Evolutionary conservation across 2,329 filamentous ascomycete genomes (phyloP), one percentile per base, ranked within the genome.

Genomic region (Fusarium devonianum): DNA sequence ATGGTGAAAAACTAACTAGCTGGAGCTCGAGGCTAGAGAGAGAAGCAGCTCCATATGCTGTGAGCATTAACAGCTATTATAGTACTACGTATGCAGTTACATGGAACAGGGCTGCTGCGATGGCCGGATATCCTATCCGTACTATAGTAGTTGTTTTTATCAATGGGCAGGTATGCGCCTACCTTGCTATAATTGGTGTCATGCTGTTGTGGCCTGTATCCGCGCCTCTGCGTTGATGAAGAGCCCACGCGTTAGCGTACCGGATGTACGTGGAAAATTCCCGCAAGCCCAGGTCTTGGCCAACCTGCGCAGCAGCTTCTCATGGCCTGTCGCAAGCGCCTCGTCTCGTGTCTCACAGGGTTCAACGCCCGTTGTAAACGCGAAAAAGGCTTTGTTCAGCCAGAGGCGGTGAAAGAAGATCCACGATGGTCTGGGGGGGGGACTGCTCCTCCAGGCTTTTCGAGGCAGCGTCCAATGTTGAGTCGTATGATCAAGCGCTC

Each of bases 401-500:
- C 29, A 22, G 36, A 58, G 49, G 56, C 56, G 56, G 56, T 59
- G 56, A 59, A 35, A 18, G 39, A 35, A 23, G 33, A 38, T 26
- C 26, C 26, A 35, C 35, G 18, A 44, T 33, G 29, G 17, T 34
- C 29, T 25, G 23, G 30, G 39, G 26, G 40, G 33, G 30, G 34
- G 34, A 36, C 18, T 37, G 21, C 19, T 38, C 22, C 21, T 49
- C 30, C 30, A 37, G 30, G 21, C 30, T 16, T 35, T 40, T 4
- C 30, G 34, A 47, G 29, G 36, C 30, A 41, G 22, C 28, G 16
- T 40, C 28, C 18, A 47, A 28, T n/a, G 55, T 56, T 48, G 50
- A 38, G 60, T 59, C 53, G 42, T 33, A 49, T 44, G 41, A 59
- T 49, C 42, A 53, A 23, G 35, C 46, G 46, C 42, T 60, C 56